phyloP scores from a whole-genome alignment of 2,329 filamentous ascomycete species.

The Claviceps pazoutovae region DNA sequence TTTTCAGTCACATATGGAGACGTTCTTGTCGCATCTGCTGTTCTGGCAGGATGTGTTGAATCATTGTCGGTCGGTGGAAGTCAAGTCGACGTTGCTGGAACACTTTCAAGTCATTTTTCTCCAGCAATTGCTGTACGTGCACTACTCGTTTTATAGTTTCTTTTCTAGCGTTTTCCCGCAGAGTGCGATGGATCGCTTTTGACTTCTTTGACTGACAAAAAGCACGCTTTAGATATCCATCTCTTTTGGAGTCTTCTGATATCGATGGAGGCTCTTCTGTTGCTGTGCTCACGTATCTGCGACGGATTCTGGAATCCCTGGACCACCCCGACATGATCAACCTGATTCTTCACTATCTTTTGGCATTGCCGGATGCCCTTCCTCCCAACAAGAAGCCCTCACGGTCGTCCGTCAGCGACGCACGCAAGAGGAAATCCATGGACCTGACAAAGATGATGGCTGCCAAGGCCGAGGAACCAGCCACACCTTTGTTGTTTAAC shows the following conservation, averaged over 20 bases:
- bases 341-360: slow-evolving; percentile 80
- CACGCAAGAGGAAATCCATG: slow-evolving; percentile 76
- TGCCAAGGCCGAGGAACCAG: slow-evolving; percentile 55
- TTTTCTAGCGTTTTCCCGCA: neutral
- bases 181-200: neutral
- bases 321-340: slow-evolving; percentile 92
- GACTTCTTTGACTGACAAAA: neutral
- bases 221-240: slow-evolving; percentile 60
- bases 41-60: slow-evolving; percentile 99
- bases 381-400: slow-evolving; percentile 21
- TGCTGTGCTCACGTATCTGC: slow-evolving; percentile 85
- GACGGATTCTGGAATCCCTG: slow-evolving; percentile 76
- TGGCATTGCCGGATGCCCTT: slow-evolving; percentile 56
- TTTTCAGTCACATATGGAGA: slow-evolving; percentile 77
- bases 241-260: slow-evolving; percentile 89
- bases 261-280: slow-evolving; percentile 94
- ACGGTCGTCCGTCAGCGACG: slow-evolving; percentile 46
- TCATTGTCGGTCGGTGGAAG: slow-evolving; percentile 82
- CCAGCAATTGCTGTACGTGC: slow-evolving; percentile 74
- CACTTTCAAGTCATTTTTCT: slow-evolving; percentile 96
- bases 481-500: slow-evolving; percentile 80
- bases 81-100: slow-evolving; percentile 84
- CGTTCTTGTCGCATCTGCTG: slow-evolving; percentile 83
- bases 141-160: neutral
- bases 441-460: slow-evolving; percentile 72